phyloP scores from a whole-genome alignment of 129 eudicot genomes.

The Lactuca saligna region DNA sequence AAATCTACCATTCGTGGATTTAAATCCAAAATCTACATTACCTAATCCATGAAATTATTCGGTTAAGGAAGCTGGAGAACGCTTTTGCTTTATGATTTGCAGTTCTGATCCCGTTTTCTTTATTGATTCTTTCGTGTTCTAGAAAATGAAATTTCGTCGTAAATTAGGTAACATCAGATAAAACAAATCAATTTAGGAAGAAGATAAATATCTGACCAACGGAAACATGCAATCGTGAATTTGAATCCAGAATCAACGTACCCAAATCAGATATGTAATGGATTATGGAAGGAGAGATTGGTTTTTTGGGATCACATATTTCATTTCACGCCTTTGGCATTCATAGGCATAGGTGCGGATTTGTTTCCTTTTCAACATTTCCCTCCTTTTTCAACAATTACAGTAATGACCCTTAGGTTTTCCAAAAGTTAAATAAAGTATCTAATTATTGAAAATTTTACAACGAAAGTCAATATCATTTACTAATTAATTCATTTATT shows the following conservation, averaged over 20 bases:
- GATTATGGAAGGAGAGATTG: conserved; percentile 15
- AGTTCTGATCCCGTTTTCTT: conserved; percentile 19
- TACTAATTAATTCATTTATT: background rate
- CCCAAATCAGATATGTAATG: conserved; percentile 20
- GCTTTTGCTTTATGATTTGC: conserved; percentile 14
- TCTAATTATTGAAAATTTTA: background rate
- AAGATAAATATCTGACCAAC: conserved; percentile 13
- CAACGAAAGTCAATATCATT: conserved; percentile 1
- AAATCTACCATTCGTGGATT: background rate
- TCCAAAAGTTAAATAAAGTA: conserved; percentile 1
- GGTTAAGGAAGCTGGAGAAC: conserved; percentile 14
- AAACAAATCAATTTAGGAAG: conserved; percentile 2
- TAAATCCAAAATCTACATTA: conserved; percentile 13
- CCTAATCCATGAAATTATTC: conserved; percentile 13
- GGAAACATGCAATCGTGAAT: conserved; percentile 14
- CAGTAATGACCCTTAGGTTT: conserved; percentile 2
- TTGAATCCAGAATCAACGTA: conserved; percentile 12
- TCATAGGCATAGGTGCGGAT: conserved; percentile 14
- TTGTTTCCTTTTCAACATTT: conserved; percentile 9
- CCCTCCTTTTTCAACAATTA: conserved; percentile 15
- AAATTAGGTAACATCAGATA: conserved; percentile 11
- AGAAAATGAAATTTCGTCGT: background rate
- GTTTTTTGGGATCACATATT: conserved; percentile 9
- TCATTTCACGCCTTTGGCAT: conserved; percentile 18
- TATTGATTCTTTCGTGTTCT: background rate